Percentiles rank a stretch among this genome's conserved stretches.
These are phyloP conservation scores for Rosellinia necatrix DNA, from an alignment of 2,329 filamentous ascomycete species.

Conservation along the genomic window DNA sequence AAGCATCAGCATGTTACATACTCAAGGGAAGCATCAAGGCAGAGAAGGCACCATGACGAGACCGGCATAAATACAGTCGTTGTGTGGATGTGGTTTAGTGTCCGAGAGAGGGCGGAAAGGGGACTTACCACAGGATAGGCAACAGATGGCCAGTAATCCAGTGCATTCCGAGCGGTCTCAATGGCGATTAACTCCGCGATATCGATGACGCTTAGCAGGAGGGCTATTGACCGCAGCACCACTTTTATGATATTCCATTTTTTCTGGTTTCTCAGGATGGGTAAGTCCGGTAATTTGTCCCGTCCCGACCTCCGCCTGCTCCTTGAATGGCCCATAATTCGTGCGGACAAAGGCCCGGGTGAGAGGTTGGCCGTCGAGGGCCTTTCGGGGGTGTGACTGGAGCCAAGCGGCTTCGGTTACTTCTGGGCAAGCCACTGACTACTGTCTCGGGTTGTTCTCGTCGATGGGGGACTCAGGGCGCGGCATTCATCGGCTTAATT, in stretches of 20 bases:
- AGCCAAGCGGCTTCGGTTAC: background rate
- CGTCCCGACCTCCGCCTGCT: background rate
- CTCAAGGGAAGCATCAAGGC: background rate
- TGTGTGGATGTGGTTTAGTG: background rate
- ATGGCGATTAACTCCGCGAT: slow-evolving; percentile 20
- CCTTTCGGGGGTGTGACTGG: background rate
- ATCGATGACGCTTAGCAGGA: slow-evolving; percentile 19
- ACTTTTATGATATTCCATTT: slow-evolving; percentile 36
- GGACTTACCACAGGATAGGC: slow-evolving; percentile 20
- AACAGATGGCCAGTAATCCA: background rate
- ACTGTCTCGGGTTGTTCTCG: background rate
- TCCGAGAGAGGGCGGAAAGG: no score
- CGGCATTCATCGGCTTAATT: slow-evolving; percentile 9
- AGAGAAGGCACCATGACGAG: background rate
- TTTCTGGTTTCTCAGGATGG: slow-evolving; percentile 24
- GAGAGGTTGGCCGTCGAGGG: background rate
- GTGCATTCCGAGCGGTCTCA: background rate
- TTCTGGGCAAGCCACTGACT: background rate
- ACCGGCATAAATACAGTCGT: background rate
- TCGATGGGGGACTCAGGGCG: background rate
- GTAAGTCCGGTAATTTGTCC: slow-evolving; percentile 22
- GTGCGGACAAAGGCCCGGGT: background rate
- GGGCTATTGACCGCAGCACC: slow-evolving; percentile 28
- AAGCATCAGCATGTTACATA: background rate
- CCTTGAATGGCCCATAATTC: slow-evolving; percentile 8